Evolutionary conservation across 2,329 filamentous ascomycete species (phyloP).

Genomic region (Apiospora kogelbergensis): DNA sequence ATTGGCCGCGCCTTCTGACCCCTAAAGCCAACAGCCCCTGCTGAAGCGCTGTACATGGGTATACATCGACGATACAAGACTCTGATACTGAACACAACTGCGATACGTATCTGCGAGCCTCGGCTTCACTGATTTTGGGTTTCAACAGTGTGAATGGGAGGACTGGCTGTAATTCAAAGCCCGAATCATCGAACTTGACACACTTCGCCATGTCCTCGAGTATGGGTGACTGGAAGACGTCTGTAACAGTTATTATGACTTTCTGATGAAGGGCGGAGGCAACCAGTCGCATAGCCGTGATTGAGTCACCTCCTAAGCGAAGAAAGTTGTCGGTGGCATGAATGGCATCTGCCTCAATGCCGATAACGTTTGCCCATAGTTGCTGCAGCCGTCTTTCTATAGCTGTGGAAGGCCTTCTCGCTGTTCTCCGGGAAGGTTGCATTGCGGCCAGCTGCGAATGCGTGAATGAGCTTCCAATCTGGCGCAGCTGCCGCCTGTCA

Average conservation of each 20-base stretch:
- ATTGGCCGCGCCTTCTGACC: conserved; percentile 22
- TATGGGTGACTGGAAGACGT: conserved; percentile 21
- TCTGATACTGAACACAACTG: background rate
- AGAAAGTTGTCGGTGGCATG: conserved; percentile 26
- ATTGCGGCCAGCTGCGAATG: background rate
- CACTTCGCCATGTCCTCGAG: background rate
- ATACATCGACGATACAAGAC: conserved; percentile 23
- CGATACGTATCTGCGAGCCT: background rate
- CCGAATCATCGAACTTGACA: background rate
- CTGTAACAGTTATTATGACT: conserved; percentile 21
- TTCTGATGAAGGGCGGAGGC: conserved; percentile 16
- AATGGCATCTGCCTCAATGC: conserved; percentile 11
- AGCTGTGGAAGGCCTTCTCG: background rate
- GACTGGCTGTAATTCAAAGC: background rate
- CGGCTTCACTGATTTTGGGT: background rate
- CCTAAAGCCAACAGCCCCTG: conserved; percentile 30
- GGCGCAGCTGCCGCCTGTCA: conserved; percentile 9
- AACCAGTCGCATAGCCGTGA: conserved; percentile 25
- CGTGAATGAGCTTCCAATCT: conserved; percentile 10
- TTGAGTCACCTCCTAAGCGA: conserved; percentile 30
- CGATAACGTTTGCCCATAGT: conserved; percentile 13
- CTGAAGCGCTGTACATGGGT: conserved; percentile 29
- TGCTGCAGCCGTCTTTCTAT: conserved; percentile 11
- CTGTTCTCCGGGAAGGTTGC: background rate
- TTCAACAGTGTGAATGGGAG: background rate